Evolutionary conservation across 345 rosid genomes (phyloP), one percentile per base, ranked within the genome.

Genomic region (Lepidium sativum): DNA sequence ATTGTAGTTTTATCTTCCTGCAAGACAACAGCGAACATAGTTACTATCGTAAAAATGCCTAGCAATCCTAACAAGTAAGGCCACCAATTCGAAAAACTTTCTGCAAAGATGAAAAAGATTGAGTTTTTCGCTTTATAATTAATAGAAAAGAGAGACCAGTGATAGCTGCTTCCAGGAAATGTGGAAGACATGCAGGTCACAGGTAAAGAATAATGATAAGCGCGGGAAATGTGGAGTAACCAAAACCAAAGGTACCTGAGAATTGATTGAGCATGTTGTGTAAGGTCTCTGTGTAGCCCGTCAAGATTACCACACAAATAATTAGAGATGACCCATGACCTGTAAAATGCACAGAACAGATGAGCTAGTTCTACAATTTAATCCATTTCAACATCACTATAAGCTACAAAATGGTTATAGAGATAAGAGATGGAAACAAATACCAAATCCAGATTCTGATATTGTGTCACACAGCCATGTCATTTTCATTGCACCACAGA

Each of bases 1-100:
- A 92, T 73, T 86, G 97, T 72, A 92, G 78, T 76, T 92, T 92
- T 67, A 92, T 81, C 79, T 92, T 92, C 83, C 98, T 82, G 86
- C 94, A 89, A 10, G 98, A 92, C 82, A 67, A 87, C 94, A 29
- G 98, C 98, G 84, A 86, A 83, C 98, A 92, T 89, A 23, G 98
- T 89, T 57, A 92, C 94, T 9, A 84, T 21, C 9, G 87, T 86
- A 69, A 87, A 92, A 75, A 83, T 66, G 60, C 88, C 91, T 66
- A 89, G 51, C 65, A 89, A 74, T 3, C 80, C 89, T 48, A 89
- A 69, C 70, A 81, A 54, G 60, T 84, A 92, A 3, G 87, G 98
- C 92, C 78, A 87, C 95, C 87, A 85, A 49, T 70, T 84, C 63
- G 73, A 69, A 60, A 81, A 72, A 82, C 83, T 83, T 52, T 88